A percentile compares a stretch with the other conserved stretches of the same genome.
These are phyloP conservation scores for Scheffersomyces segobiensis DNA, from an alignment of 1,139 yeast species.

Conservation along the genomic window DNA sequence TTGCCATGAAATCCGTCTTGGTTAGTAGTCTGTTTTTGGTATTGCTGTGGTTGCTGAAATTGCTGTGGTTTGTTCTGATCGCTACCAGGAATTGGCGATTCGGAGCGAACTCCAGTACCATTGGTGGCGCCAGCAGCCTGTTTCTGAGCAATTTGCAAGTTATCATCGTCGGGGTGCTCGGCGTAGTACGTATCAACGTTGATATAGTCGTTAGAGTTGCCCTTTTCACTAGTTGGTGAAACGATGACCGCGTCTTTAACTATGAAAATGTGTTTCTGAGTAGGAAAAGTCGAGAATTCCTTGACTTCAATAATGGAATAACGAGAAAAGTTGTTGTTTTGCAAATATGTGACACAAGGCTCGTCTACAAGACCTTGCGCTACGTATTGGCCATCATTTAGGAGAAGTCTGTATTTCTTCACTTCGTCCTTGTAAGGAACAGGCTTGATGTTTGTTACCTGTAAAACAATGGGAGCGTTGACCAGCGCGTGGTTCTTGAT, in stretches of 20 bases:
- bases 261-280: conserved; percentile 55
- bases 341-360: conserved; percentile 52
- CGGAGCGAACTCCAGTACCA: conserved; percentile 11
- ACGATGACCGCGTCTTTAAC: conserved; percentile 54
- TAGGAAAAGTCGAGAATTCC: conserved; percentile 48
- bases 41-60: conserved; percentile 10
- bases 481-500: conserved; percentile 10
- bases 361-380: conserved; percentile 70
- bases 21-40: conserved; percentile 8
- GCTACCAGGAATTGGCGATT: conserved; percentile 15
- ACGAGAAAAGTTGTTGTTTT: conserved; percentile 40
- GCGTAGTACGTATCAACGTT: conserved; percentile 55
- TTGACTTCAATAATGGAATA: conserved; percentile 37
- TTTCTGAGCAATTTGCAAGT: conserved; percentile 22
- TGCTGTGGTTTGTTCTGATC: conserved; percentile 7
- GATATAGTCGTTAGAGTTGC: conserved; percentile 35
- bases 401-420: conserved; percentile 53
- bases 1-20: conserved; percentile 16
- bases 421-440: conserved; percentile 43
- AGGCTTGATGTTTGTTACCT: conserved; percentile 49
- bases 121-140: conserved; percentile 1
- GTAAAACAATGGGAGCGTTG: conserved; percentile 40
- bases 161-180: conserved; percentile 56
- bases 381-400: conserved; percentile 64
- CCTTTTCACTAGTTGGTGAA: conserved; percentile 39